Percentiles rank a stretch among this genome's conserved stretches.
These are phyloP conservation scores for Schoenoplectus tabernaemontani DNA, from an alignment of 202 grass and related monocot species.

Conservation along the genomic window DNA sequence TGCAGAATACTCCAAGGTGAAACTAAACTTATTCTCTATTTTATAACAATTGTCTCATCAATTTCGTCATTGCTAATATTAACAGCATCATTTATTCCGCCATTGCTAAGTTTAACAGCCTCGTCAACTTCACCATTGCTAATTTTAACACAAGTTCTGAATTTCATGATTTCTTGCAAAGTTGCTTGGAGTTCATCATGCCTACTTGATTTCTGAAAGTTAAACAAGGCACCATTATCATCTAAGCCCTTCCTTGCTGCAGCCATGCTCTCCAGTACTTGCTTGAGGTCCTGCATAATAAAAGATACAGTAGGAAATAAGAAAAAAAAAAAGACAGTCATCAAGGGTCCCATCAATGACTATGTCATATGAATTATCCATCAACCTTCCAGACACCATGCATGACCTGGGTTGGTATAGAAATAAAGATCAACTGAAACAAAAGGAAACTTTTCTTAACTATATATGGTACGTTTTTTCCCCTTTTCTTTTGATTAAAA, in stretches of 20 bases:
- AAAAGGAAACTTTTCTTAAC: too few relatives aligned
- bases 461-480: neutral
- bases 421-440: neutral
- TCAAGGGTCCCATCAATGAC: neutral
- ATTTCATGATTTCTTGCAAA: conserved; percentile 43
- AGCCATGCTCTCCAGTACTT: conserved; percentile 42
- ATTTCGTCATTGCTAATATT: conserved; percentile 8
- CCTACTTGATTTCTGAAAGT: conserved; percentile 48
- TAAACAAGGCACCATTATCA: conserved; percentile 33
- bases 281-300: conserved; percentile 44
- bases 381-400: neutral
- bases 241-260: conserved; percentile 24
- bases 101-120: too few relatives aligned
- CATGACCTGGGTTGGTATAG: neutral
- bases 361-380: neutral
- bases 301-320: neutral
- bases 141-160: conserved; percentile 10
- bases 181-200: conserved; percentile 51
- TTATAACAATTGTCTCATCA: neutral
- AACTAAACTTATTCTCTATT: neutral
- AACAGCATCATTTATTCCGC: neutral
- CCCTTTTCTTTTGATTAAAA: neutral
- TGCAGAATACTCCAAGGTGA: neutral
- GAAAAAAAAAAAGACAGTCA: neutral
- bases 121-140: too few relatives aligned